Conservation (phyloP, 2,329 filamentous ascomycete species). For the Clonostachys solani region DNA sequence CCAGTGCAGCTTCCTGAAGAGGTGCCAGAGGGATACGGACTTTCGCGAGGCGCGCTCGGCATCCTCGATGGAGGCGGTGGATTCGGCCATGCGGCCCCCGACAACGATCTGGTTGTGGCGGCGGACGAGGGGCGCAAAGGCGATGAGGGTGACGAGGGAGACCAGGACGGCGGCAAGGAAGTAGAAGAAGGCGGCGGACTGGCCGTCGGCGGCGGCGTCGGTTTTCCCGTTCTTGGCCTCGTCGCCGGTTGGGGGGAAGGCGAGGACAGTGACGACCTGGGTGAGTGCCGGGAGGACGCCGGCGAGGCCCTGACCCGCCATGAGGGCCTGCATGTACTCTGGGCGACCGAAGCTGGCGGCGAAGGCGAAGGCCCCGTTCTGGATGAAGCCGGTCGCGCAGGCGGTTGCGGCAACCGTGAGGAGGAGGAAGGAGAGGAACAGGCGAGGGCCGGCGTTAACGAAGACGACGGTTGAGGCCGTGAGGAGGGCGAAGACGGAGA, state of each 20-base stretch:
- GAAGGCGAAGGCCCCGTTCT: slow-evolving; percentile 93
- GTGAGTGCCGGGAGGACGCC: slow-evolving; percentile 85
- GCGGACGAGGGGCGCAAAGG: slow-evolving; percentile 70
- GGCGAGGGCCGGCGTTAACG: slow-evolving; percentile 52
- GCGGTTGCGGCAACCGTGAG: slow-evolving; percentile 76
- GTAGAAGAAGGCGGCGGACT: slow-evolving; percentile 75
- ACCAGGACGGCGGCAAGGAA: slow-evolving; percentile 84
- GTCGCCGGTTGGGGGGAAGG: slow-evolving; percentile 30
- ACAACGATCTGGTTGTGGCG: slow-evolving; percentile 51
- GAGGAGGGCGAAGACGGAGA: slow-evolving; percentile 71
- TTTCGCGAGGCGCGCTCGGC: slow-evolving; percentile 44
- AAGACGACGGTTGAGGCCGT: slow-evolving; percentile 74
- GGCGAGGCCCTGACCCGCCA: slow-evolving; percentile 89
- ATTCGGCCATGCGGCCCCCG: slow-evolving; percentile 42
- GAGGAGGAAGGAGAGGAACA: slow-evolving; percentile 80
- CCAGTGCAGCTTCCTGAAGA: slow-evolving; percentile 78
- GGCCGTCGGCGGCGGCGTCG: slow-evolving; percentile 10
- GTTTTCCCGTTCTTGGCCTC: slow-evolving; percentile 16
- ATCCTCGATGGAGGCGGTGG: slow-evolving; percentile 45
- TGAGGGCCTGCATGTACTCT: slow-evolving; percentile 93
- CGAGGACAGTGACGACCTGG: slow-evolving; percentile 79
- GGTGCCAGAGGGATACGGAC: slow-evolving; percentile 50
- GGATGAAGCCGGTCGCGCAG: slow-evolving; percentile 77
- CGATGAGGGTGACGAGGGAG: slow-evolving; percentile 63
- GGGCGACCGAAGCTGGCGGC: slow-evolving; percentile 78